Conservation (phyloP, 257 asterid genomes). For the Pogostemon cablin region DNA sequence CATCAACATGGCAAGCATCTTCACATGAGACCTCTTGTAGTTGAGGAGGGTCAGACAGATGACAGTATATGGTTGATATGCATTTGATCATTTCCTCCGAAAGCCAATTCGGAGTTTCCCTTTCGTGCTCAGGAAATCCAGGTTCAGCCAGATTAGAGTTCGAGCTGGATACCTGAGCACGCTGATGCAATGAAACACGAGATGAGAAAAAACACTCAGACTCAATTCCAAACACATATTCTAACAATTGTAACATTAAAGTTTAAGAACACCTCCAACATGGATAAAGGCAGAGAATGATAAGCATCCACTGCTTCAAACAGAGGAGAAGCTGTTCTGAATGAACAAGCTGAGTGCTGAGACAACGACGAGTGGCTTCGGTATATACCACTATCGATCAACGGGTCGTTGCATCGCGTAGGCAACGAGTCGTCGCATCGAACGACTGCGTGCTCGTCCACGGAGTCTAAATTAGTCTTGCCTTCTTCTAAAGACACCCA, state of each 20-base stretch:
- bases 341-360: slow-evolving; percentile 60
- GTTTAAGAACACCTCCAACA: slow-evolving; percentile 68
- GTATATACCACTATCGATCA: slow-evolving; percentile 55
- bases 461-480: slow-evolving; percentile 28
- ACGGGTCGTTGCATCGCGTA: slow-evolving; percentile 35
- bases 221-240: neutral
- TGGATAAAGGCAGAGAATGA: slow-evolving; percentile 81
- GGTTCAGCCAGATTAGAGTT: slow-evolving; percentile 36
- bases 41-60: slow-evolving; percentile 69
- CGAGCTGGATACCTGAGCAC: slow-evolving; percentile 44
- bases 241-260: too few relatives aligned
- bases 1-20: slow-evolving; percentile 42
- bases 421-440: slow-evolving; percentile 39
- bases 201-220: neutral
- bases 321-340: slow-evolving; percentile 52
- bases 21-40: slow-evolving; percentile 31
- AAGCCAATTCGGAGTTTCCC: slow-evolving; percentile 54
- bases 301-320: slow-evolving; percentile 57
- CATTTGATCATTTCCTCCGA: slow-evolving; percentile 93
- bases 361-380: slow-evolving; percentile 86
- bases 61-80: slow-evolving; percentile 72
- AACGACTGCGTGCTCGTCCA: slow-evolving; percentile 25
- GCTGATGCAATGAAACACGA: slow-evolving; percentile 42
- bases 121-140: too few relatives aligned
- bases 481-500: slow-evolving; percentile 19